Conservation (phyloP, 306 rosid genomes). For the Prunus salicina region DNA sequence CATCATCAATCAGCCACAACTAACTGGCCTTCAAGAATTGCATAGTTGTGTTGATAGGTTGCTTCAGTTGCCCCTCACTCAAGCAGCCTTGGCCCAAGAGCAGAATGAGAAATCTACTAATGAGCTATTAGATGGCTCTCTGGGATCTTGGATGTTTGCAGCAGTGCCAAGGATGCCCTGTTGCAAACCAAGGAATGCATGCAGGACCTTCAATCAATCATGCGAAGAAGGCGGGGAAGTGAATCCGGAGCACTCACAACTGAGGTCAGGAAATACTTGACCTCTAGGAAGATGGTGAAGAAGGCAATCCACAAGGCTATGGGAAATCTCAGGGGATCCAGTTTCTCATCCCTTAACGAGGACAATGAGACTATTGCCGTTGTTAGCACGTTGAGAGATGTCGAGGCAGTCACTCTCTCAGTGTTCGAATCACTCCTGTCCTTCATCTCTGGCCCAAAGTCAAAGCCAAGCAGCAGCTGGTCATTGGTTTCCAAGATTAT, state of each 20-base stretch:
- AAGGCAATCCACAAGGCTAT: slow-evolving; percentile 20
- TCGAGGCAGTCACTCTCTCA: not conserved
- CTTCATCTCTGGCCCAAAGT: slow-evolving; percentile 21
- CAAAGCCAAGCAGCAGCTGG: slow-evolving; percentile 19
- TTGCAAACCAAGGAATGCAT: slow-evolving; percentile 21
- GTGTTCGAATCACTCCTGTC: slow-evolving; percentile 26
- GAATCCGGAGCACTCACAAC: slow-evolving; percentile 8
- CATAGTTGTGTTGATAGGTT: slow-evolving; percentile 30
- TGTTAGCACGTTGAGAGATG: too few relatives aligned
- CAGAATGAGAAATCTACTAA: slow-evolving; percentile 4
- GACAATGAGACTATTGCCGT: too few relatives aligned
- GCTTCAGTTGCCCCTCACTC: slow-evolving; percentile 24
- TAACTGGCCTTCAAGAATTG: slow-evolving; percentile 19
- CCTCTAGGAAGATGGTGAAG: slow-evolving; percentile 26
- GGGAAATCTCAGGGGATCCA: not conserved
- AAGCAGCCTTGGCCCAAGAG: slow-evolving; percentile 15
- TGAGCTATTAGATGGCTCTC: slow-evolving; percentile 32
- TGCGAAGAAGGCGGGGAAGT: slow-evolving; percentile 8
- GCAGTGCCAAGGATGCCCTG: slow-evolving; percentile 28
- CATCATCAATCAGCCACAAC: slow-evolving; percentile 19
- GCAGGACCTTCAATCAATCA: slow-evolving; percentile 21
- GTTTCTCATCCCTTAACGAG: not conserved
- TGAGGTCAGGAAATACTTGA: slow-evolving; percentile 24
- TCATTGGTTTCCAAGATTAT: slow-evolving; percentile 13
- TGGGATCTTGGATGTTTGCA: slow-evolving; percentile 30